A percentile compares a stretch with the other conserved stretches of the same genome.
Conservation (phyloP, 1,284 basidiomycete species). For the Apiotrichum siamense region DNA sequence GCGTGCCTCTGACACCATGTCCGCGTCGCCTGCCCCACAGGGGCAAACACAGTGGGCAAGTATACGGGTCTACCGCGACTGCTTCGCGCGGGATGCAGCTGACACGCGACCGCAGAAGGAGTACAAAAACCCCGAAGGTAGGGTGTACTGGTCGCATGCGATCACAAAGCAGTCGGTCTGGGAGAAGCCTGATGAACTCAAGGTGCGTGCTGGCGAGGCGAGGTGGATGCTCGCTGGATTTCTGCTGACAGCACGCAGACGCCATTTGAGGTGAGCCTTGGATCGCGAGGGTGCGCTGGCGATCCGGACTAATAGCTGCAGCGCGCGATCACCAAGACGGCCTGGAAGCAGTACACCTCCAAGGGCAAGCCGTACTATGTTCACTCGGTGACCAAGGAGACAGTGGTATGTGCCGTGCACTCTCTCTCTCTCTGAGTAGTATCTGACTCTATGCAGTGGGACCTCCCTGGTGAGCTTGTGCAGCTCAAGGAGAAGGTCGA, state of each 20-base stretch:
- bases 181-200: conserved; percentile 49
- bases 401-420: conserved; percentile 21
- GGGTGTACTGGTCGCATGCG: conserved; percentile 47
- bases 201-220: conserved; percentile 13
- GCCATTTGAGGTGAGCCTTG: conserved; percentile 66
- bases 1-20: conserved; percentile 10
- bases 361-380: conserved; percentile 88
- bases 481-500: conserved; percentile 74
- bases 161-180: conserved; percentile 48
- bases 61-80: not conserved
- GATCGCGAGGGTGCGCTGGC: not conserved
- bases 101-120: conserved; percentile 29
- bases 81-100: not conserved
- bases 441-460: conserved; percentile 57
- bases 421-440: too few relatives aligned
- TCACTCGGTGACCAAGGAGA: conserved; percentile 55
- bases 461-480: conserved; percentile 81
- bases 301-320: conserved; percentile 38
- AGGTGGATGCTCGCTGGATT: not conserved
- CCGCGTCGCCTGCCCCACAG: conserved; percentile 18
- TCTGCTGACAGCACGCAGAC: conserved; percentile 59
- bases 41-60: conserved; percentile 23
- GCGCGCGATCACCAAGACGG: conserved; percentile 76
- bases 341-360: conserved; percentile 90
- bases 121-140: conserved; percentile 45